Evolutionary conservation across 2,329 filamentous ascomycete species (phyloP).

Genomic region (Biscogniauxia sp.): DNA sequence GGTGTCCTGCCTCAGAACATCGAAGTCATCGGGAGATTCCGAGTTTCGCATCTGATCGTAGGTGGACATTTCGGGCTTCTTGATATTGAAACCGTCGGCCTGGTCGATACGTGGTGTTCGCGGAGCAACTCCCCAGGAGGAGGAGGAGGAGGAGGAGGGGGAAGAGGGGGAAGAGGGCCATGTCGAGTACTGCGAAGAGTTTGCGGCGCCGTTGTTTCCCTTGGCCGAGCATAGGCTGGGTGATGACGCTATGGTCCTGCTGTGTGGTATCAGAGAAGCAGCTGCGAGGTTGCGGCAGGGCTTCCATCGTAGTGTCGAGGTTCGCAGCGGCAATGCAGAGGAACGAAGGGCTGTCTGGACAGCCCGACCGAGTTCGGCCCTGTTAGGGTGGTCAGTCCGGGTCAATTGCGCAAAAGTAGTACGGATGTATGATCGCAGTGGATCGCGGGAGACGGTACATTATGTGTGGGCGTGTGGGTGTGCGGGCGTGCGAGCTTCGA

Average conservation of each 20-base stretch:
- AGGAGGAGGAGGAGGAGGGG: slow-evolving; percentile 4
- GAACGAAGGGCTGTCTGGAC: slow-evolving; percentile 26
- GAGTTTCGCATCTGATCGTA: slow-evolving; percentile 6
- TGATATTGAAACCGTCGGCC: slow-evolving; percentile 11
- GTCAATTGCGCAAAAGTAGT: no score
- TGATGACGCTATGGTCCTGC: slow-evolving; percentile 19
- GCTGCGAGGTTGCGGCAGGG: slow-evolving; percentile 7
- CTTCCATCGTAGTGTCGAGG: slow-evolving; percentile 19
- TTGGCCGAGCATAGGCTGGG: slow-evolving; percentile 8
- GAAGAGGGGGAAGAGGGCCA: slow-evolving; percentile 2
- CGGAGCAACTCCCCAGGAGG: slow-evolving; percentile 12
- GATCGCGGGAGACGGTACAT: neutral
- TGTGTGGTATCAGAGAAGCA: slow-evolving; percentile 1
- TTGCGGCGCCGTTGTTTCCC: slow-evolving; percentile 2
- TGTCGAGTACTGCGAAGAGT: no score
- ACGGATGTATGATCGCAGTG: slow-evolving; percentile 3
- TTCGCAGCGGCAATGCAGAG: slow-evolving; percentile 19
- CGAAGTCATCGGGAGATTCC: neutral
- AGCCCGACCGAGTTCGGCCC: slow-evolving; percentile 28
- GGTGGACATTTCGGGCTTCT: slow-evolving; percentile 20
- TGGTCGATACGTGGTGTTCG: neutral
- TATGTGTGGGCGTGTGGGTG: neutral
- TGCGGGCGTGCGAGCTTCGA: neutral
- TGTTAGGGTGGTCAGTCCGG: slow-evolving; percentile 3
- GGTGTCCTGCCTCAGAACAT: neutral